Conservation (phyloP, 176 grass and related monocot species). For the Triticum timopheevii region DNA sequence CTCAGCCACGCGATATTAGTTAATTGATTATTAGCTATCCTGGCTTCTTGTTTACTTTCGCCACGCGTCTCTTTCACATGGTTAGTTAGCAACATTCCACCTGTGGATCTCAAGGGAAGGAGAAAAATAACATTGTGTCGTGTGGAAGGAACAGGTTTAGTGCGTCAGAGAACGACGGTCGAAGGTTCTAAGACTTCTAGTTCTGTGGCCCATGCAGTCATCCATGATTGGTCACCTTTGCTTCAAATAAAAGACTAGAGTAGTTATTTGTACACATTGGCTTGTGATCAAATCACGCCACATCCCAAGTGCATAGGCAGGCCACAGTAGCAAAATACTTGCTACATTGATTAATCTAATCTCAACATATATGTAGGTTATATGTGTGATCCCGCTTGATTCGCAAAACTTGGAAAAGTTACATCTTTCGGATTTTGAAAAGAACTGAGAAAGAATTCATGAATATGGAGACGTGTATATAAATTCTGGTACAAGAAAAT, state of each 20-base stretch:
- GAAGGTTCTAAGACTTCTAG: background rate
- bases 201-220: background rate
- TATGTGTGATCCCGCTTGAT: background rate
- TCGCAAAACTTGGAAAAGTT: background rate
- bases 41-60: background rate
- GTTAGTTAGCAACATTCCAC: background rate
- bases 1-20: background rate
- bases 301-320: background rate
- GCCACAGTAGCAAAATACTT: no score
- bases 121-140: background rate
- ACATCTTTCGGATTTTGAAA: background rate
- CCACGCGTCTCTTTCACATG: background rate
- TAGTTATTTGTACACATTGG: background rate
- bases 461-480: no score
- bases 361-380: background rate
- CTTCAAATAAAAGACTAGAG: background rate
- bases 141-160: background rate
- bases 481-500: no score
- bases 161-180: background rate
- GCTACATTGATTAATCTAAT: background rate
- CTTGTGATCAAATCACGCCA: background rate
- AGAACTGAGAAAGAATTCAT: no score
- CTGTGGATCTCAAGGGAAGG: background rate
- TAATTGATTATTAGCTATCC: no score
- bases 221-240: constrained; percentile 4